These are phyloP conservation scores for Prunus dulcis DNA, from an alignment of 306 rosid genomes.

Conservation along the genomic window DNA sequence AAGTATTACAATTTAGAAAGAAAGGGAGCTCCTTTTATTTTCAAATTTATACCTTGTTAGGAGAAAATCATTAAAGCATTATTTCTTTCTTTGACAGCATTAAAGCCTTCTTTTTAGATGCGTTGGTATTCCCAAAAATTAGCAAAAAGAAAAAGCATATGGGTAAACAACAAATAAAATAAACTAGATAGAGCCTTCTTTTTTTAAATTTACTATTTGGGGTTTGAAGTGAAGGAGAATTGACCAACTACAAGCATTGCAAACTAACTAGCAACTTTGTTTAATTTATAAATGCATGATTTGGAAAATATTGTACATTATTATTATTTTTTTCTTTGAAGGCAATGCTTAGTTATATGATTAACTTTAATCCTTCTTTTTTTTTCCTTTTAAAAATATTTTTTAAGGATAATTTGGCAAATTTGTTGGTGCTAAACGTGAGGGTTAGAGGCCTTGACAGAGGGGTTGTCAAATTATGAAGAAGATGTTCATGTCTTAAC, in stretches of 20 bases:
- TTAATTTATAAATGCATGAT: background rate
- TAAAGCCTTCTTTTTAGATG: background rate
- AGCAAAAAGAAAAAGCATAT: background rate
- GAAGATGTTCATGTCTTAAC: conserved; percentile 39
- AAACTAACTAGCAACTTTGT: background rate
- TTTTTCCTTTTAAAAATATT: background rate
- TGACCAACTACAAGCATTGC: conserved; percentile 4
- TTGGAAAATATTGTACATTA: background rate
- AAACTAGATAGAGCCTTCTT: background rate
- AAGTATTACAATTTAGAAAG: background rate
- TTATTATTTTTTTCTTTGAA: background rate
- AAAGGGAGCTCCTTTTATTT: background rate
- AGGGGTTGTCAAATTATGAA: conserved; percentile 14
- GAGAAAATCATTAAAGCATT: background rate
- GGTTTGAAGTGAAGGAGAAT: background rate
- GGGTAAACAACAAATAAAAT: too few species aligned
- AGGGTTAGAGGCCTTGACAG: conserved; percentile 5
- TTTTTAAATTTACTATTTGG: too few species aligned
- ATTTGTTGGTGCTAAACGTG: conserved; percentile 11
- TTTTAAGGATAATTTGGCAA: background rate
- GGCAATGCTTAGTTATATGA: background rate
- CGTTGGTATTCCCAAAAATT: background rate
- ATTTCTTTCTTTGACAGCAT: background rate
- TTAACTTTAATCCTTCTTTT: background rate
- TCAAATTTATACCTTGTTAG: background rate